Conservation (phyloP, 495 filamentous ascomycete genomes). For the Neurospora terricola region DNA sequence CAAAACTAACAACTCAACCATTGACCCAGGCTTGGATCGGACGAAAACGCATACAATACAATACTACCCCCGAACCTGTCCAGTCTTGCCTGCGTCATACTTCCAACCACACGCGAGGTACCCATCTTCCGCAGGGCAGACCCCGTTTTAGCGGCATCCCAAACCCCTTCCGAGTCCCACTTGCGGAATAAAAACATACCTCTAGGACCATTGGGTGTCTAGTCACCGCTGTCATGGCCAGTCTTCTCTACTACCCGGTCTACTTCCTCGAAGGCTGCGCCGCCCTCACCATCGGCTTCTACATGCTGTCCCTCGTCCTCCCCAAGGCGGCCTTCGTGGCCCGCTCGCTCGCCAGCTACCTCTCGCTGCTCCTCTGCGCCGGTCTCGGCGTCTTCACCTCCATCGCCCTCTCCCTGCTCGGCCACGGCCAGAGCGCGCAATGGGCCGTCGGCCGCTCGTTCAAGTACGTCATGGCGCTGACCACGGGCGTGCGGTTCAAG, state of each 20-base stretch:
- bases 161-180: neutral
- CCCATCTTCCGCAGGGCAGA: neutral
- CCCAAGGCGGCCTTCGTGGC: slow-evolving; percentile 57
- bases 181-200: neutral
- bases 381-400: slow-evolving; percentile 70
- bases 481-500: slow-evolving; percentile 71
- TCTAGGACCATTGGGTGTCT: neutral
- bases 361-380: slow-evolving; percentile 55
- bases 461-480: slow-evolving; percentile 65
- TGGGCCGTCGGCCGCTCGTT: slow-evolving; percentile 76
- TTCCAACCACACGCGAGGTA: neutral
- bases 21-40: neutral
- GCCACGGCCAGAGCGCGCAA: slow-evolving; percentile 67
- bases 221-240: slow-evolving; percentile 11
- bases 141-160: neutral
- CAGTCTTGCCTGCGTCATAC: neutral
- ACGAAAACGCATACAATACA: neutral
- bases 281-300: slow-evolving; percentile 48
- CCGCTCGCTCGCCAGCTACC: slow-evolving; percentile 61
- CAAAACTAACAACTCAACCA: neutral
- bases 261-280: slow-evolving; percentile 49
- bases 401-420: slow-evolving; percentile 57
- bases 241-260: slow-evolving; percentile 31
- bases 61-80: neutral
- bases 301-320: slow-evolving; percentile 43